Evolutionary conservation across 768 basidiomycete genomes (phyloP), one percentile per base, ranked within the genome.

Genomic region (Leccinum subtestaceum): DNA sequence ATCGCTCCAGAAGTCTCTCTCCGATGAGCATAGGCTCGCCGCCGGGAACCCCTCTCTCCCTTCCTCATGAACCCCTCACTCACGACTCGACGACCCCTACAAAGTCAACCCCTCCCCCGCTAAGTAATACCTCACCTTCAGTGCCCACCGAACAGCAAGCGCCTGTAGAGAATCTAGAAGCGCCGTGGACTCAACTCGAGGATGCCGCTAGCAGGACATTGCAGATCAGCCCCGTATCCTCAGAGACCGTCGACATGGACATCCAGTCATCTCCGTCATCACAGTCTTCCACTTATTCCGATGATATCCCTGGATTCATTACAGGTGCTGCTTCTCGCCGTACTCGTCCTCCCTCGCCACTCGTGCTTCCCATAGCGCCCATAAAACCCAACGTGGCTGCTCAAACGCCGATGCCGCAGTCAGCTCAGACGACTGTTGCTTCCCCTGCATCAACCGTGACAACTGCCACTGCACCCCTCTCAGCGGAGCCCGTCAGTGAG

Each of bases 1-100:
- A 70, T 54, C 71, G 57, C 53, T 77, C 79, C 17, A 74, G 82
- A 57, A 86, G 81, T 70, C 72, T 83, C 49, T 83, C 84, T 51
- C 84, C 83, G 1, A 85, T 85, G 84, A 86, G 86, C 56, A 75
- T 86, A 46, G 84, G 81, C 62, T 83, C 83, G 7, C 68, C 77
- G 7, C 62, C 73, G 17, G 77, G 74, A 59, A 77, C 76, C 10
- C 76, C 77, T 36, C 71, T 63, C 32, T 63, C 70, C 4, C 70
- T 65, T 5, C 36, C 58, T 31, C 53, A 6, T n/a, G 43, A 55
- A 21, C 51, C 54, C 13, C 52, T 58, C 46, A 36, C 54, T 32
- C 54, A 50, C 6, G 48, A 56, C 8, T 56, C 50, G 10, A 34
- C 45, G 25, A 64, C 58, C 1, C 61, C 65, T 29, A 50, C 27